These are phyloP conservation scores for Auriculariales sp. DNA, from an alignment of 768 basidiomycete genomes.

Conservation along the genomic window DNA sequence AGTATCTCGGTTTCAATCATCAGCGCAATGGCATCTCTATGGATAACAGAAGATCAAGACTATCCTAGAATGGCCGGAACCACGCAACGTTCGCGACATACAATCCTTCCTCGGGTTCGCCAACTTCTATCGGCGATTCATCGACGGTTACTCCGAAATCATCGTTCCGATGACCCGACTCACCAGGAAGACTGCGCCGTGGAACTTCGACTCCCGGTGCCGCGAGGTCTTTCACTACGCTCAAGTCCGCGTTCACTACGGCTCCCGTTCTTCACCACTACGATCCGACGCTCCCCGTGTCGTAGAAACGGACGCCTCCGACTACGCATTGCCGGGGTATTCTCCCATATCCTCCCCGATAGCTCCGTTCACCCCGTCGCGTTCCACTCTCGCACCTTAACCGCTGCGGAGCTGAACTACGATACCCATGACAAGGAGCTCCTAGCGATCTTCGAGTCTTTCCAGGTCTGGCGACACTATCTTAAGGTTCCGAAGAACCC, in stretches of 20 bases:
- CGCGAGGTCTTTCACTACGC: slow-evolving; percentile 14
- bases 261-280: slow-evolving; percentile 20
- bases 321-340: slow-evolving; percentile 15
- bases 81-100: slow-evolving; percentile 17
- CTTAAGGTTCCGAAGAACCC: slow-evolving; percentile 15
- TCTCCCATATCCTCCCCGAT: slow-evolving; percentile 6
- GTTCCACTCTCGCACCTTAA: slow-evolving; percentile 21
- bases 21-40: slow-evolving; percentile 19
- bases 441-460: slow-evolving; percentile 25
- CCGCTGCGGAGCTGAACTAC: slow-evolving; percentile 28
- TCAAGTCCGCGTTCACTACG: slow-evolving; percentile 16
- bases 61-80: slow-evolving; percentile 23
- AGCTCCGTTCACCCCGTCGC: slow-evolving; percentile 22
- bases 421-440: slow-evolving; percentile 38
- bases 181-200: slow-evolving; percentile 13
- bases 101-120: slow-evolving; percentile 18
- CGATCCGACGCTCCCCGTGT: slow-evolving; percentile 12
- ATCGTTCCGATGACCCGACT: slow-evolving; percentile 17
- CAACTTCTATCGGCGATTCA: slow-evolving; percentile 20
- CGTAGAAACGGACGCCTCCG: slow-evolving; percentile 16
- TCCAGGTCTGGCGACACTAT: slow-evolving; percentile 18
- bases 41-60: slow-evolving; percentile 25
- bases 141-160: slow-evolving; percentile 19
- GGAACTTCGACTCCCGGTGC: slow-evolving; percentile 8
- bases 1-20: slow-evolving; percentile 30